Percentiles rank a stretch among this genome's conserved stretches.
These are phyloP conservation scores for Hydrangea macrophylla DNA, from an alignment of 148 eudicot species.

Conservation along the genomic window DNA sequence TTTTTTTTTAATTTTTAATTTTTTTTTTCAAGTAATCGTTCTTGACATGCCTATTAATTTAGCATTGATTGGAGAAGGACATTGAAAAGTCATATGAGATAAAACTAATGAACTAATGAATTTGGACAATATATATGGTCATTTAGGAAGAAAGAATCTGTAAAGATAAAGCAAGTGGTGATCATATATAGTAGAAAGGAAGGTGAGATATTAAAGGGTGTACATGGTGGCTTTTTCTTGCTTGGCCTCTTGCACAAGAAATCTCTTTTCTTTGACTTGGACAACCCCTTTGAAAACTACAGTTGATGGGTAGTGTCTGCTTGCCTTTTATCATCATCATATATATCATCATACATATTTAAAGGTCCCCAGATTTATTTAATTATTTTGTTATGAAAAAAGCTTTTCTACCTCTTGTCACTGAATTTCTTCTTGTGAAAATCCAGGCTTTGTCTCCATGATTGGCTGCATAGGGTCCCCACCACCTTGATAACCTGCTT, in stretches of 20 bases:
- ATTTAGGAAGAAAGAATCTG: constrained; percentile 12
- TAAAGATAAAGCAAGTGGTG: constrained; percentile 7
- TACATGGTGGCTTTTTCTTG: constrained; percentile 2
- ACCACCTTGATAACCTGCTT: constrained; percentile 4
- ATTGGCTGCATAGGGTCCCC: constrained; percentile 14
- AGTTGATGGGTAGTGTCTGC: neutral
- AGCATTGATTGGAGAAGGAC: neutral
- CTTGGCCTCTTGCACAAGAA: constrained; percentile 11
- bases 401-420: neutral
- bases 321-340: constrained; percentile 6
- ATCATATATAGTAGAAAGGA: neutral
- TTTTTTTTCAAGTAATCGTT: too few species aligned
- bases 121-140: constrained; percentile 1
- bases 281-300: neutral
- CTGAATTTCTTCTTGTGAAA: constrained; percentile 12
- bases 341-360: neutral
- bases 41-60: too few species aligned
- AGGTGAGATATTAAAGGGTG: neutral
- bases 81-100: neutral
- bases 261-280: constrained; percentile 13
- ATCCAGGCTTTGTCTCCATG: constrained; percentile 11
- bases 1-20: too few species aligned
- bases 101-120: neutral
- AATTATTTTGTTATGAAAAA: too few species aligned
- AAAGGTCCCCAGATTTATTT: too few species aligned